Percentiles rank a stretch among this genome's conserved stretches.
Evolutionary conservation across 164 flowering plant genomes (phyloP).

Genomic region (Aristolochia californica): DNA sequence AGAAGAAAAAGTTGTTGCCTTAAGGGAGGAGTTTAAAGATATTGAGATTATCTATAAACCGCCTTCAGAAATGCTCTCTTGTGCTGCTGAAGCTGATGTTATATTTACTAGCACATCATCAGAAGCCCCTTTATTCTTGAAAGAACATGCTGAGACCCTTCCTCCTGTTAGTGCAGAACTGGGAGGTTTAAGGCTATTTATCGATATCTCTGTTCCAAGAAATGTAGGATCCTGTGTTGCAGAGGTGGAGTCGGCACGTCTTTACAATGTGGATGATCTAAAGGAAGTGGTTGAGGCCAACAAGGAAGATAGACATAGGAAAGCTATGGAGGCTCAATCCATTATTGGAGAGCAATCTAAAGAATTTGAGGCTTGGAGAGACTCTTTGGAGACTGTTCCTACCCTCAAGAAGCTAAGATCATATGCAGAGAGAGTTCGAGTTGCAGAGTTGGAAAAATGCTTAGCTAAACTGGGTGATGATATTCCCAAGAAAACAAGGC

Average conservation of each 20-base stretch:
- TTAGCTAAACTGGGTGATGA: slow-evolving; percentile 78
- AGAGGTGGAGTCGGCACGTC: slow-evolving; percentile 40
- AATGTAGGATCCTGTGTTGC: slow-evolving; percentile 81
- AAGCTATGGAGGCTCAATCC: slow-evolving; percentile 91
- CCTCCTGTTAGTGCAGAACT: slow-evolving; percentile 43
- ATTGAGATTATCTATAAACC: slow-evolving; percentile 79
- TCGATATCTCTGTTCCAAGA: slow-evolving; percentile 94
- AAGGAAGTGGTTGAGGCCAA: slow-evolving; percentile 97
- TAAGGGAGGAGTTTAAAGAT: slow-evolving; percentile 66
- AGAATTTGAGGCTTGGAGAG: slow-evolving; percentile 92
- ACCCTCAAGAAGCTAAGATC: slow-evolving; percentile 88
- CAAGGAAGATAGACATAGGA: slow-evolving; percentile 76
- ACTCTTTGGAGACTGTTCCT: slow-evolving; percentile 91
- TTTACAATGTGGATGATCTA: slow-evolving; percentile 94
- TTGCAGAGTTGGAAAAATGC: slow-evolving; percentile 79
- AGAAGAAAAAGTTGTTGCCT: slow-evolving; percentile 74
- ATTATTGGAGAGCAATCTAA: slow-evolving; percentile 73
- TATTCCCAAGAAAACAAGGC: slow-evolving; percentile 52
- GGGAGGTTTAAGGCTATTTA: slow-evolving; percentile 63
- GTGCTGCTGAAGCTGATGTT: slow-evolving; percentile 84
- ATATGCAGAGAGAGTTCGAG: slow-evolving; percentile 74
- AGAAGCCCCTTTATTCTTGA: slow-evolving; percentile 63
- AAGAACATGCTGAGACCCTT: slow-evolving; percentile 52
- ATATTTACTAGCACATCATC: slow-evolving; percentile 94
- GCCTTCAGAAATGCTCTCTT: slow-evolving; percentile 56